Conservation (phyloP, 1,284 basidiomycete genomes). For the Volvariella volvacea region DNA sequence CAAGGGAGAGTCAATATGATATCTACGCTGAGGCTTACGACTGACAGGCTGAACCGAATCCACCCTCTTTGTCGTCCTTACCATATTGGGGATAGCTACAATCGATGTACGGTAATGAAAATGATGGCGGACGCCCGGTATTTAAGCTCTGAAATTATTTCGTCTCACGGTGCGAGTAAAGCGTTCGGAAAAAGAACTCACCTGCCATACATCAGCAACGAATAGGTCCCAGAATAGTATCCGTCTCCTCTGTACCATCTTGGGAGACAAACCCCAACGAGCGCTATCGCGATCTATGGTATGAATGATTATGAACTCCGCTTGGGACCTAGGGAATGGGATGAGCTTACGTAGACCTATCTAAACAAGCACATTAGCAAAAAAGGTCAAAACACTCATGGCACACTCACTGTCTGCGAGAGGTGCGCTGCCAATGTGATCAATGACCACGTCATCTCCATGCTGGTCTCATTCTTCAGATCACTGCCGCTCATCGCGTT, state of each 20-base stretch:
- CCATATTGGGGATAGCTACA: conserved; percentile 44
- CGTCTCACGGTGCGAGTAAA: no score
- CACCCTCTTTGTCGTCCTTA: conserved; percentile 17
- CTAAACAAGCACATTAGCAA: conserved; percentile 22
- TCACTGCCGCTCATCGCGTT: conserved; percentile 41
- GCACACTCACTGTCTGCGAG: conserved; percentile 46
- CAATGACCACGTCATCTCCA: conserved; percentile 60
- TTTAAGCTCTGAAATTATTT: conserved; percentile 42
- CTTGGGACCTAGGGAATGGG: no score
- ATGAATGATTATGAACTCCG: background rate
- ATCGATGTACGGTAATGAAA: conserved; percentile 52
- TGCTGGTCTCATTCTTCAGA: conserved; percentile 37
- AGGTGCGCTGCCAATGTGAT: conserved; percentile 48
- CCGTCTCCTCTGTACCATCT: conserved; percentile 47
- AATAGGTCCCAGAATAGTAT: conserved; percentile 55
- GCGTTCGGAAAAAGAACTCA: conserved; percentile 4
- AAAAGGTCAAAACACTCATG: background rate
- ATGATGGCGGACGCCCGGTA: conserved; percentile 58
- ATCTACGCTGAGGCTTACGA: conserved; percentile 5
- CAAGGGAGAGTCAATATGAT: conserved; percentile 7
- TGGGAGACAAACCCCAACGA: conserved; percentile 47
- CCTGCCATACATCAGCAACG: conserved; percentile 31
- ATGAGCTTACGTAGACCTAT: conserved; percentile 47
- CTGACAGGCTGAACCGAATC: conserved; percentile 35
- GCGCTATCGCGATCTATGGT: conserved; percentile 52